These are phyloP conservation scores for Nitzschia sp. DNA, from an alignment of 108 stramenopile genomes.

Conservation along the genomic window DNA sequence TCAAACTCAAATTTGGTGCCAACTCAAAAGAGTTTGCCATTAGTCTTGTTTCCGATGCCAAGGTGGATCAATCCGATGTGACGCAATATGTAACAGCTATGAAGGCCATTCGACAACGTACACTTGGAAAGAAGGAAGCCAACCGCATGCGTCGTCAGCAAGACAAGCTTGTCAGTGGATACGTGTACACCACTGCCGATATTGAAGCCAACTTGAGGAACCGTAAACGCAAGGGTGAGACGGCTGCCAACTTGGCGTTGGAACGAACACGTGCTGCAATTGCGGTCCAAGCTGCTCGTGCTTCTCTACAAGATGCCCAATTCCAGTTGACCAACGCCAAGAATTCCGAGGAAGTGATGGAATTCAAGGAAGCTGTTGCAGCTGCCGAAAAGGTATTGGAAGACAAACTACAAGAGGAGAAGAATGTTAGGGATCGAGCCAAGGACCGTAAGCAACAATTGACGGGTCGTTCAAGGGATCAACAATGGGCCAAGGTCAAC, in stretches of 20 bases:
- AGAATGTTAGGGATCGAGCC: slow-evolving; percentile 48
- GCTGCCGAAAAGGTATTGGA: slow-evolving; percentile 49
- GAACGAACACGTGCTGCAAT: slow-evolving; percentile 77
- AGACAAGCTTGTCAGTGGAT: slow-evolving; percentile 78
- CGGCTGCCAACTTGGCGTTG: slow-evolving; percentile 62
- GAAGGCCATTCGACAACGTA: slow-evolving; percentile 54
- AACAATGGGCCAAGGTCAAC: slow-evolving; percentile 86
- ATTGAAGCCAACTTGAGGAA: slow-evolving; percentile 66
- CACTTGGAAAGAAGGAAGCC: slow-evolving; percentile 63
- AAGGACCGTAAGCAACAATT: slow-evolving; percentile 56
- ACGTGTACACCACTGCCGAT: slow-evolving; percentile 81
- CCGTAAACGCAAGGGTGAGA: slow-evolving; percentile 67
- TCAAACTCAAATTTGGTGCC: slow-evolving; percentile 71
- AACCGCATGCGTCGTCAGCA: slow-evolving; percentile 69
- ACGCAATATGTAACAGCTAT: slow-evolving; percentile 57
- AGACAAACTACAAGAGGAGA: slow-evolving; percentile 52
- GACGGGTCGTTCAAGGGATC: slow-evolving; percentile 54
- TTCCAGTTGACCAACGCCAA: slow-evolving; percentile 40
- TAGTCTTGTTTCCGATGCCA: slow-evolving; percentile 73
- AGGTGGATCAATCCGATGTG: slow-evolving; percentile 66
- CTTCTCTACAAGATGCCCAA: slow-evolving; percentile 59
- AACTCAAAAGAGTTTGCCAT: slow-evolving; percentile 69
- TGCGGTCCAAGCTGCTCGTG: slow-evolving; percentile 72
- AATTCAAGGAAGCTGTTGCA: slow-evolving; percentile 41
- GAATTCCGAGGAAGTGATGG: slow-evolving; percentile 29